Evolutionary conservation across 2,329 filamentous ascomycete genomes (phyloP).

Genomic region (Delphinella strobiligena): DNA sequence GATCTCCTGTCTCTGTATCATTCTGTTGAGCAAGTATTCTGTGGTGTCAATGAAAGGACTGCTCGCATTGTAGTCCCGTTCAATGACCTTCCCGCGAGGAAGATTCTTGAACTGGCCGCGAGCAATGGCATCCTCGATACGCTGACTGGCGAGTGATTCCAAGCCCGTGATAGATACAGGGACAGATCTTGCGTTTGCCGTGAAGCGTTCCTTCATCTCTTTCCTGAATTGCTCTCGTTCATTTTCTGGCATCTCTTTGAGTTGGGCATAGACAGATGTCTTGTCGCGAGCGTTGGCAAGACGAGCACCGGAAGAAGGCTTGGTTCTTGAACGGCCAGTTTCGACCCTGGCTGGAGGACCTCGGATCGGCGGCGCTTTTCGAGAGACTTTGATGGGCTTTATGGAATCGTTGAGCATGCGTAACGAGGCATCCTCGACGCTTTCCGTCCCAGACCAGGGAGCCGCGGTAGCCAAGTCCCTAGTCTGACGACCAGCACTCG

Average conservation of each 20-base stretch:
- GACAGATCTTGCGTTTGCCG: conserved; percentile 57
- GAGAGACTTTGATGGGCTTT: conserved; percentile 38
- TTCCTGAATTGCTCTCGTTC: conserved; percentile 61
- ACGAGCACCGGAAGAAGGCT: conserved; percentile 33
- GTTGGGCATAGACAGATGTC: conserved; percentile 41
- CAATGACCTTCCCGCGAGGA: conserved; percentile 63
- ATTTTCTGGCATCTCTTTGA: conserved; percentile 51
- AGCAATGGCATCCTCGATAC: conserved; percentile 88
- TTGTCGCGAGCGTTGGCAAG: conserved; percentile 48
- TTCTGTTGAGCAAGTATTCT: conserved; percentile 97
- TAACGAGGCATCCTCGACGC: conserved; percentile 59
- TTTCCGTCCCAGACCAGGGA: conserved; percentile 71
- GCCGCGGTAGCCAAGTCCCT: conserved; percentile 53
- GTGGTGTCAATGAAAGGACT: conserved; percentile 92
- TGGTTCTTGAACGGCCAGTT: conserved; percentile 24
- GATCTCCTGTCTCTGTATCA: conserved; percentile 91
- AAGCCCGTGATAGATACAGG: conserved; percentile 70
- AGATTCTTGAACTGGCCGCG: conserved; percentile 83
- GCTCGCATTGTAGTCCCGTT: conserved; percentile 68
- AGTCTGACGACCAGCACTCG: conserved; percentile 55
- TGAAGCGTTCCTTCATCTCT: conserved; percentile 72
- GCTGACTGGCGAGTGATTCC: conserved; percentile 73
- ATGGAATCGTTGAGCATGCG: conserved; percentile 61
- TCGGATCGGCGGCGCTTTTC: conserved; percentile 27
- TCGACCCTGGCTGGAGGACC: conserved; percentile 31